phyloP scores from a whole-genome alignment of 1,284 basidiomycete genomes.

The Rhodotorula sp. region DNA sequence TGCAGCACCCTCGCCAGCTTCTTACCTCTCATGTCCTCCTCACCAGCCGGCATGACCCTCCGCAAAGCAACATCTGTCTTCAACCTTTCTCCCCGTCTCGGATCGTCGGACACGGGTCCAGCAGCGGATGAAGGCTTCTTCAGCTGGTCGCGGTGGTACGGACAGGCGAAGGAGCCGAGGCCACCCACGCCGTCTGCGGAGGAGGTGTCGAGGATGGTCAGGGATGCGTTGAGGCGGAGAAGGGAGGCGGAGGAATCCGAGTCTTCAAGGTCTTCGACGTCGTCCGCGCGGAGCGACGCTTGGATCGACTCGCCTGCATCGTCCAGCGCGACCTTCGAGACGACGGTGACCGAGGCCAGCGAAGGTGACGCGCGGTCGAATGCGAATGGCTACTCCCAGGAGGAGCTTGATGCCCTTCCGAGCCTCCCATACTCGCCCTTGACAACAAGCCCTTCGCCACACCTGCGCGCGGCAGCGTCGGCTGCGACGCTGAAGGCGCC shows the following conservation, averaged over 20 bases:
- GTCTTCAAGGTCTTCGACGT: background rate
- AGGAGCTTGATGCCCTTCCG: background rate
- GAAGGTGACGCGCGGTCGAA: background rate
- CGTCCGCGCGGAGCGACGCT: background rate
- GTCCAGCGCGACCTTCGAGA: background rate
- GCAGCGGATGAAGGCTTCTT: constrained; percentile 1
- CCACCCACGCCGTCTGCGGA: background rate
- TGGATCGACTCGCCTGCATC: constrained; percentile 5
- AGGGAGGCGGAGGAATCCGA: background rate
- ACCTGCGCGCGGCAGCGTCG: background rate
- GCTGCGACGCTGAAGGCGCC: constrained; percentile 5
- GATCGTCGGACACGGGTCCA: background rate
- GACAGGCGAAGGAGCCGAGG: background rate
- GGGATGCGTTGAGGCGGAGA: constrained; percentile 1
- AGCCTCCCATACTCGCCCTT: background rate
- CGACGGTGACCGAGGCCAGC: constrained; percentile 1
- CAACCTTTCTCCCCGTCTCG: background rate
- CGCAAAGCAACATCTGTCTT: constrained; percentile 6
- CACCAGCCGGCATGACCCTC: background rate
- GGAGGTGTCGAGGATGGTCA: constrained; percentile 7
- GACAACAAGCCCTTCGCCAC: background rate
- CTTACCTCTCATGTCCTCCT: no score
- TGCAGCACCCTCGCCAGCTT: no score
- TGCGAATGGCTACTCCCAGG: background rate
- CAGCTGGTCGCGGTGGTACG: constrained; percentile 17